Conservation (phyloP, 225 moss, liverwort and hornwort species). For the Antitrichia curtipendula region DNA sequence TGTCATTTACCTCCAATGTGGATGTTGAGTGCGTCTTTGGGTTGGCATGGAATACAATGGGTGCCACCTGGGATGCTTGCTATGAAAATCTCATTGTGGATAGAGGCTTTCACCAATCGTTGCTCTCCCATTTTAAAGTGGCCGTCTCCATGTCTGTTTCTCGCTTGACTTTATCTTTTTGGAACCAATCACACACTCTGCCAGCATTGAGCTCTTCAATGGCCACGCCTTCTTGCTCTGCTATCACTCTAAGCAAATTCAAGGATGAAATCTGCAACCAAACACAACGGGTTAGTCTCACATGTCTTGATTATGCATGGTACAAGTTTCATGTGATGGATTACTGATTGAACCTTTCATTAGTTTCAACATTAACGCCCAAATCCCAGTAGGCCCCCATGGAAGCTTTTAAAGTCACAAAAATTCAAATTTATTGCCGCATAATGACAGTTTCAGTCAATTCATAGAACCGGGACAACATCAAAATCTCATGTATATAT, state of each 20-base stretch:
- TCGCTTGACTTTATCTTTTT: slow-evolving; percentile 69
- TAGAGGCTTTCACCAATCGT: slow-evolving; percentile 34
- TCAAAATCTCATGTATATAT: too few relatives aligned
- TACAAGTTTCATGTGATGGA: background rate
- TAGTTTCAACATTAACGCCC: background rate
- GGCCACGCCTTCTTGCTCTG: slow-evolving; percentile 74
- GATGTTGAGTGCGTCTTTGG: background rate
- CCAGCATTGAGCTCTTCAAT: slow-evolving; percentile 78
- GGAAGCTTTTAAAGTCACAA: background rate
- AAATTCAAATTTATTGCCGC: background rate
- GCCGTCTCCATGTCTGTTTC: slow-evolving; percentile 51
- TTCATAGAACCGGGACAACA: background rate
- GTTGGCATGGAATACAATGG: background rate
- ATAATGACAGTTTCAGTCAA: background rate
- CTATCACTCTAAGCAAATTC: slow-evolving; percentile 63
- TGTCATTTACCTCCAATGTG: background rate
- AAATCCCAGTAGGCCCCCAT: background rate
- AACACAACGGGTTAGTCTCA: background rate
- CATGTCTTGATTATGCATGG: background rate
- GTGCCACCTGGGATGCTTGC: background rate
- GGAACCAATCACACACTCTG: slow-evolving; percentile 84
- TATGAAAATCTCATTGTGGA: background rate
- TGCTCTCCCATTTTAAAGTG: slow-evolving; percentile 82
- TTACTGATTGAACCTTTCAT: background rate
- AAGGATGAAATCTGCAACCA: slow-evolving; percentile 67